Conservation (phyloP, 352 stramenopile species). For the Phytopythium chamaehyphon region DNA sequence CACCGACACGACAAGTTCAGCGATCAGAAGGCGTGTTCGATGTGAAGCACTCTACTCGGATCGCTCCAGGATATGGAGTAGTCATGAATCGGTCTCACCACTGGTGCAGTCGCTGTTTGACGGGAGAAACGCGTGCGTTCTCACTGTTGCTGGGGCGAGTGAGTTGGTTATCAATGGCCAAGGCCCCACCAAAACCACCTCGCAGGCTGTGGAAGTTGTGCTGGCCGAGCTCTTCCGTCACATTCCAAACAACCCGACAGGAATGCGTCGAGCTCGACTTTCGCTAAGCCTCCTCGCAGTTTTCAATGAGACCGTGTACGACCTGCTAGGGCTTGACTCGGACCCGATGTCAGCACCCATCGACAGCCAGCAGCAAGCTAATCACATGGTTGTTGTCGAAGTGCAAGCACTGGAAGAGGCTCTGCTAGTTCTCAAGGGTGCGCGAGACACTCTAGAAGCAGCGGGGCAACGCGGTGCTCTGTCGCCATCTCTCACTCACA, state of each 20-base stretch:
- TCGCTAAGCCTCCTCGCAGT: slow-evolving; percentile 89
- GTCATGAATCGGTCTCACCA: slow-evolving; percentile 49
- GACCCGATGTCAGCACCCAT: background rate
- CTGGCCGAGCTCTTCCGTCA: slow-evolving; percentile 47
- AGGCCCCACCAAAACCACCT: background rate
- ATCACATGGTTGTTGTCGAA: slow-evolving; percentile 4
- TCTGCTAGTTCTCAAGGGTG: slow-evolving; percentile 49
- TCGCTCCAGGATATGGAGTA: slow-evolving; percentile 51
- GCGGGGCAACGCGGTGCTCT: slow-evolving; percentile 15
- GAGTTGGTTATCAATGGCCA: slow-evolving; percentile 15
- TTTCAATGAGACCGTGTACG: slow-evolving; percentile 93
- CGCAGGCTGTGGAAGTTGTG: slow-evolving; percentile 32
- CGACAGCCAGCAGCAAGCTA: slow-evolving; percentile 2
- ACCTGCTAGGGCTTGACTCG: slow-evolving; percentile 78
- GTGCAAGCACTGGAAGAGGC: slow-evolving; percentile 24
- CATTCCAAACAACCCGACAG: slow-evolving; percentile 18
- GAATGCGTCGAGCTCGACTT: slow-evolving; percentile 48
- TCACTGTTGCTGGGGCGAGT: slow-evolving; percentile 45
- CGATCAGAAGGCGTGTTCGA: slow-evolving; percentile 31
- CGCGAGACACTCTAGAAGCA: slow-evolving; percentile 37
- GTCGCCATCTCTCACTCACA: slow-evolving; percentile 38
- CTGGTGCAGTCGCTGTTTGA: slow-evolving; percentile 67
- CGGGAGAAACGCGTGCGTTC: slow-evolving; percentile 60
- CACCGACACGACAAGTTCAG: slow-evolving; percentile 1
- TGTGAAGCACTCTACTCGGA: slow-evolving; percentile 68